phyloP scores from a whole-genome alignment of 768 basidiomycete species.

The Lactifluus pinguis region DNA sequence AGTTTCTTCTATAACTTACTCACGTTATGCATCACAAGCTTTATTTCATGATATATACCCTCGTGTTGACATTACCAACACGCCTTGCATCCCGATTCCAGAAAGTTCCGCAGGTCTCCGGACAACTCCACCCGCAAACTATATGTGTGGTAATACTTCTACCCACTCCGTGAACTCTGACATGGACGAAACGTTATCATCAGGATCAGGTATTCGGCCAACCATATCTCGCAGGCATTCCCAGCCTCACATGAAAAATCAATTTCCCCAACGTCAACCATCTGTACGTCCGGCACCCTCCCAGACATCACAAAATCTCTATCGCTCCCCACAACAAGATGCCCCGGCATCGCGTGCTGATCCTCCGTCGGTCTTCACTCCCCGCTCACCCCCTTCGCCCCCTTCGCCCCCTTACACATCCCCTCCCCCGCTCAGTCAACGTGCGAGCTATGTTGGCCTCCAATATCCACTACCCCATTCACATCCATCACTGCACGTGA shows the following conservation, averaged over 20 bases:
- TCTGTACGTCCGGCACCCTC: not conserved
- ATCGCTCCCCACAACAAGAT: not conserved
- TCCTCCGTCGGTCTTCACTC: slow-evolving; percentile 7
- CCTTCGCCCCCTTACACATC: slow-evolving; percentile 19
- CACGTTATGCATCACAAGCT: not conserved
- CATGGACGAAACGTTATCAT: not conserved
- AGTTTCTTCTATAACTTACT: not conserved
- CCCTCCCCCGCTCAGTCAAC: slow-evolving; percentile 17
- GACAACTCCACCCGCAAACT: not conserved
- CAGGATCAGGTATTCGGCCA: not conserved
- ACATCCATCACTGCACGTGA: not conserved
- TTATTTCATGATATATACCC: not conserved
- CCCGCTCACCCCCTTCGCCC: not conserved
- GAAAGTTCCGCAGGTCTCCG: slow-evolving; percentile 4
- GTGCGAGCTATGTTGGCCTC: not conserved
- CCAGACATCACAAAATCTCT: slow-evolving; percentile 10
- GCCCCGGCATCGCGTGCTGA: not conserved
- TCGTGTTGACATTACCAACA: not conserved
- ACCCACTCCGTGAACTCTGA: not conserved
- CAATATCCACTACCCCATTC: not conserved
- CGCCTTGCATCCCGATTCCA: slow-evolving; percentile 5
- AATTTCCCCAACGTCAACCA: not conserved
- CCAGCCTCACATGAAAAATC: not conserved
- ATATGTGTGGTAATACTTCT: slow-evolving; percentile 2
- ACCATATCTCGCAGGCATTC: not conserved